Evolutionary conservation across 257 asterid genomes (phyloP).

Genomic region (Solanum dulcamara): DNA sequence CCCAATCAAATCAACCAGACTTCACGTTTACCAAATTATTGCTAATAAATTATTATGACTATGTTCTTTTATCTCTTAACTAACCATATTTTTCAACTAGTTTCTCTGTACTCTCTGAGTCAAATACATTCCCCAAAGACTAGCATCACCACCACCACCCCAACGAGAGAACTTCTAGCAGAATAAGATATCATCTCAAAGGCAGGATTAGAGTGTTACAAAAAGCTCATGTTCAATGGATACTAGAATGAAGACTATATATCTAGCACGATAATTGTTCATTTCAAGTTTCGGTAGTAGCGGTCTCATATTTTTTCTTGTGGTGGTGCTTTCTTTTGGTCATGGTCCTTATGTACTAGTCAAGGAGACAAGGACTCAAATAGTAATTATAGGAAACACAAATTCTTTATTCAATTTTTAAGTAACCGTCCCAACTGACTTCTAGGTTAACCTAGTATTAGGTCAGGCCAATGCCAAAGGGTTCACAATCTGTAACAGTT

Average conservation of each 20-base stretch:
- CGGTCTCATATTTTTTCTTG: not conserved
- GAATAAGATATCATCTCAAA: not conserved
- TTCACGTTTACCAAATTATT: not conserved
- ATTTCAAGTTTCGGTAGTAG: not conserved
- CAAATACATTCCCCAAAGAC: not conserved
- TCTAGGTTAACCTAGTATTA: not conserved
- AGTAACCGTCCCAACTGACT: not conserved
- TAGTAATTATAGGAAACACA: not conserved
- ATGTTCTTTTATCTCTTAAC: not conserved
- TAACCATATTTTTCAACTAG: not conserved
- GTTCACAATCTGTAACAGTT: not conserved
- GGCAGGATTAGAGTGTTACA: not conserved
- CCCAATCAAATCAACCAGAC: not conserved
- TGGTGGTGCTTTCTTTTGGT: not conserved
- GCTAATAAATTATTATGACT: not conserved
- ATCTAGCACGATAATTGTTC: not conserved
- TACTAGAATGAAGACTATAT: not conserved
- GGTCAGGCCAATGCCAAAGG: not conserved
- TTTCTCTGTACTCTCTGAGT: not conserved
- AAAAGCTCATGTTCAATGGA: not conserved
- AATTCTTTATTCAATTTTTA: not conserved
- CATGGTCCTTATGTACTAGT: not conserved
- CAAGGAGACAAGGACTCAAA: not conserved
- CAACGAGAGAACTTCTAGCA: not conserved
- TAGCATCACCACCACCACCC: not conserved